Conservation (phyloP, 164 flowering plant species). For the Berberis thunbergii region DNA sequence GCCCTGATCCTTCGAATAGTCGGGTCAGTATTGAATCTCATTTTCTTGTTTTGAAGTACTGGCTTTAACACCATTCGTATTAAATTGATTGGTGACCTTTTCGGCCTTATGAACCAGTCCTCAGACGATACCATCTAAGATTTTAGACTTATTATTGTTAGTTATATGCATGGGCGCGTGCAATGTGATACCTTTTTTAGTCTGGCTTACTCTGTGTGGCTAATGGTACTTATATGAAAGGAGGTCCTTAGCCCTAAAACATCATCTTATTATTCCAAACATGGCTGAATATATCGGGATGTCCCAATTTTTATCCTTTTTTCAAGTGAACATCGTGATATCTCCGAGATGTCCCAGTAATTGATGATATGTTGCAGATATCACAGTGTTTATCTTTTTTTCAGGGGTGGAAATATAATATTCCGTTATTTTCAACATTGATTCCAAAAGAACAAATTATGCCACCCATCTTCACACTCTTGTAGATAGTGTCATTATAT, state of each 20-base stretch:
- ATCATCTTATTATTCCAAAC: not conserved
- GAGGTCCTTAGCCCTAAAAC: not conserved
- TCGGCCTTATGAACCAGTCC: not conserved
- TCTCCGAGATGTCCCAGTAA: too few species aligned
- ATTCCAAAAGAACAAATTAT: too few species aligned
- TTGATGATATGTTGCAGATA: too few species aligned
- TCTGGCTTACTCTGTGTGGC: not conserved
- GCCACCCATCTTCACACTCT: too few species aligned
- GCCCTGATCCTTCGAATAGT: constrained; percentile 58
- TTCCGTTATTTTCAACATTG: too few species aligned
- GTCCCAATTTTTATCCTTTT: not conserved
- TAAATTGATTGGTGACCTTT: not conserved
- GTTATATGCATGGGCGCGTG: not conserved
- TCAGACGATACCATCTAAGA: too few species aligned
- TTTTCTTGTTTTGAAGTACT: not conserved
- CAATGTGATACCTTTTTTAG: not conserved
- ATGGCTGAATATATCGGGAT: not conserved
- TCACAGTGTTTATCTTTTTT: too few species aligned
- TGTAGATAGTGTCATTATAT: too few species aligned
- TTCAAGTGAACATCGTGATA: not conserved
- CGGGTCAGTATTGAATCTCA: constrained; percentile 43
- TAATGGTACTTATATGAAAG: not conserved
- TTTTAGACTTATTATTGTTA: too few species aligned
- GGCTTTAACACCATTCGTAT: not conserved
- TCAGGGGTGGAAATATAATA: too few species aligned